Evolutionary conservation across 2,329 filamentous ascomycete species (phyloP).

Genomic region (Aureobasidium sp.): DNA sequence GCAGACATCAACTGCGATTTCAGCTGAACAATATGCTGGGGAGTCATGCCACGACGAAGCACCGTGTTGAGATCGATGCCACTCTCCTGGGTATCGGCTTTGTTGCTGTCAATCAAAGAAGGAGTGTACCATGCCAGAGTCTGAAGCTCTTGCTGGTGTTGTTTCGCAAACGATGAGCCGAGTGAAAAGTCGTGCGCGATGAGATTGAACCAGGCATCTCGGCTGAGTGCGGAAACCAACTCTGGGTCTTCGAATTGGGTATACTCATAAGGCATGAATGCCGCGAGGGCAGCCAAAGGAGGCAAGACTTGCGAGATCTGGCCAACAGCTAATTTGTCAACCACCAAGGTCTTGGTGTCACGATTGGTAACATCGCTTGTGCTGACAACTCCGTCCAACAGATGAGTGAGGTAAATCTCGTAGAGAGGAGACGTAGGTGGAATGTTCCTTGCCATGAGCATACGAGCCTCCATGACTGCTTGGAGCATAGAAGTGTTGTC

Average conservation of each 20-base stretch:
- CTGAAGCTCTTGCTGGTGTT: conserved; percentile 66
- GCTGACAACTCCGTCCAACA: conserved; percentile 80
- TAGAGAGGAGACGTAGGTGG: conserved; percentile 65
- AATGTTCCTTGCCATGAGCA: conserved; percentile 63
- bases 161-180: conserved; percentile 62
- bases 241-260: conserved; percentile 41
- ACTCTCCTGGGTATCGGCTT: conserved; percentile 83
- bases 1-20: conserved; percentile 68
- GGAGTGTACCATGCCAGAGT: conserved; percentile 80
- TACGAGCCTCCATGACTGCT: conserved; percentile 72
- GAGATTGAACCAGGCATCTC: conserved; percentile 98
- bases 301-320: conserved; percentile 83
- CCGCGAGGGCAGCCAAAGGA: conserved; percentile 78
- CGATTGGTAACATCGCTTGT: conserved; percentile 77
- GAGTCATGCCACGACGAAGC: conserved; percentile 73
- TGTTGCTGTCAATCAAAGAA: conserved; percentile 77
- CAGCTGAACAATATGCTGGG: conserved; percentile 67
- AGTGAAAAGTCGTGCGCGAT: conserved; percentile 84
- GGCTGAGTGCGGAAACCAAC: conserved; percentile 48
- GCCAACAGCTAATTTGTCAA: conserved; percentile 59
- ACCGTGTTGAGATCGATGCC: conserved; percentile 96
- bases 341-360: conserved; percentile 63
- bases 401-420: conserved; percentile 70
- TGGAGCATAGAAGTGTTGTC: conserved; percentile 58
- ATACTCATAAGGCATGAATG: conserved; percentile 42